A percentile compares a stretch with the other conserved stretches of the same genome.
These are phyloP conservation scores for Ustilago cynodontis DNA, from an alignment of 1,284 basidiomycete genomes.

Conservation along the genomic window DNA sequence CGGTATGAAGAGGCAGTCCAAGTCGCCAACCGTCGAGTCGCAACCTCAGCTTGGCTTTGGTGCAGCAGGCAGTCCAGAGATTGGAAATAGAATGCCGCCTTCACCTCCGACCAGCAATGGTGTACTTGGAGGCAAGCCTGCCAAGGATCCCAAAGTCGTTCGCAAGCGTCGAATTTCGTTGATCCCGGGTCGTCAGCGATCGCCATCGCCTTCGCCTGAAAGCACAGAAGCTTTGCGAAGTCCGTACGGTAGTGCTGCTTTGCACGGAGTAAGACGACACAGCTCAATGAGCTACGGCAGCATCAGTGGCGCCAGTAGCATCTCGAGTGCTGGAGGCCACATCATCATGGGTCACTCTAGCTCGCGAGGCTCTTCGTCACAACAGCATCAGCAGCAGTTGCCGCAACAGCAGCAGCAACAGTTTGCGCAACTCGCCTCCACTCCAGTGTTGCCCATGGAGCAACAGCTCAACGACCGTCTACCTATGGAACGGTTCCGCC, in stretches of 20 bases:
- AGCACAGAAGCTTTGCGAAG: constrained; percentile 20
- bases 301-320: constrained; percentile 48
- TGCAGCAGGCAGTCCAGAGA: constrained; percentile 20
- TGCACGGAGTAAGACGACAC: constrained; percentile 32
- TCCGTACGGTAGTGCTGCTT: constrained; percentile 22
- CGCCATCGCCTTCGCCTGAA: constrained; percentile 37
- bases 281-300: constrained; percentile 58
- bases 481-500: constrained; percentile 27
- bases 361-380: constrained; percentile 35
- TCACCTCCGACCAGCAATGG: constrained; percentile 17
- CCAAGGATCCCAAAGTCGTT: constrained; percentile 25
- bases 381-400: constrained; percentile 32
- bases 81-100: constrained; percentile 13
- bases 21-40: constrained; percentile 27
- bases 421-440: constrained; percentile 11
- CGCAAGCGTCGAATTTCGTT: constrained; percentile 54
- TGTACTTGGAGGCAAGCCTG: constrained; percentile 11
- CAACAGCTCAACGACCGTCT: constrained; percentile 13
- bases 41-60: constrained; percentile 13
- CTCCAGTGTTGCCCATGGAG: constrained; percentile 21
- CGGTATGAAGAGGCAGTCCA: constrained; percentile 47
- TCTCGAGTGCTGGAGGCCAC: constrained; percentile 42
- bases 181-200: constrained; percentile 44
- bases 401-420: background rate
- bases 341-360: constrained; percentile 30